Evolutionary conservation across 129 eudicot genomes (phyloP).

Genomic region (Tanacetum coccineum): DNA sequence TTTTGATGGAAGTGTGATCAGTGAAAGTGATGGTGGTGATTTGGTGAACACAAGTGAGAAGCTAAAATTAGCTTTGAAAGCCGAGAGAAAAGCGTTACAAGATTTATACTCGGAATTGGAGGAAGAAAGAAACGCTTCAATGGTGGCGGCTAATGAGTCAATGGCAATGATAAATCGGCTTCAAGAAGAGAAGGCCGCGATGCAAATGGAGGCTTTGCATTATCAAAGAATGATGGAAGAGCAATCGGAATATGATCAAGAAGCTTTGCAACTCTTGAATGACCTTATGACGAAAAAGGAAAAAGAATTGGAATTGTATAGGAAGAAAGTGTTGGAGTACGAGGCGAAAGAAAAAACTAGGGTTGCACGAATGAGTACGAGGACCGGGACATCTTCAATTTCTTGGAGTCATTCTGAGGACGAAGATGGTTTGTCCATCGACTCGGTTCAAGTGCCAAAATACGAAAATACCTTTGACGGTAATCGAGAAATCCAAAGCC

Average conservation of each 20-base stretch:
- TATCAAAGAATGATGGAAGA: conserved; percentile 99
- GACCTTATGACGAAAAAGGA: conserved; percentile 78
- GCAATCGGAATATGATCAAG: conserved; percentile 95
- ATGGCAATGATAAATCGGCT: conserved; percentile 95
- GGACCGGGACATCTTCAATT: conserved; percentile 51
- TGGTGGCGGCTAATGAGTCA: conserved; percentile 74
- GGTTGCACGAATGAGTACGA: conserved; percentile 35
- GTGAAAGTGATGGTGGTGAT: conserved; percentile 56
- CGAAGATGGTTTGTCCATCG: conserved; percentile 66
- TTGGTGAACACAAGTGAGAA: conserved; percentile 46
- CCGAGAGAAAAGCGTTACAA: conserved; percentile 68
- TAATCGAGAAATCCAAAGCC: conserved; percentile 43
- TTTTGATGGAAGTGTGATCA: conserved; percentile 61
- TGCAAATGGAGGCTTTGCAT: conserved; percentile 96
- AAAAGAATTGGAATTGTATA: conserved; percentile 55
- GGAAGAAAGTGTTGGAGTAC: conserved; percentile 62
- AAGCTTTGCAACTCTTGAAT: conserved; percentile 80
- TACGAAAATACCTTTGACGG: conserved; percentile 37
- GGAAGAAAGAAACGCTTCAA: conserved; percentile 89
- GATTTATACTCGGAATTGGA: conserved; percentile 65
- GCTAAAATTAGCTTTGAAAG: conserved; percentile 51
- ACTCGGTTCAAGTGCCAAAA: conserved; percentile 59
- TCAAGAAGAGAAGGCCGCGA: conserved; percentile 90
- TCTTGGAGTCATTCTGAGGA: conserved; percentile 86
- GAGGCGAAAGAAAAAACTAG: conserved; percentile 60